phyloP scores from a whole-genome alignment of 139 green algal species.

The Volvox reticuliferus region DNA sequence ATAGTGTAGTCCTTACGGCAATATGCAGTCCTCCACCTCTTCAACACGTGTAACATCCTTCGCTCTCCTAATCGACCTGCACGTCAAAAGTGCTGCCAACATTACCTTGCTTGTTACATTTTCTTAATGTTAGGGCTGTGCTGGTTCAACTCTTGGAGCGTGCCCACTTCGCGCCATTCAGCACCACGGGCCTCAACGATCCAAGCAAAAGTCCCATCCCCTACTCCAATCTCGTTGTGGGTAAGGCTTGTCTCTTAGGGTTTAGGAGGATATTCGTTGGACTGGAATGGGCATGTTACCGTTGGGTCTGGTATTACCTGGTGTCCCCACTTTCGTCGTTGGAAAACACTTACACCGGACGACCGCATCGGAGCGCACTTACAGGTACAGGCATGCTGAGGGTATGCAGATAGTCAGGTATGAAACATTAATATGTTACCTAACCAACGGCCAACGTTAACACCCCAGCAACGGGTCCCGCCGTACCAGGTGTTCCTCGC shows the following conservation, averaged over 20 bases:
- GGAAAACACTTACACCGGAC: too few species aligned
- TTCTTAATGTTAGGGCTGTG: neutral
- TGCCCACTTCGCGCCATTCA: neutral
- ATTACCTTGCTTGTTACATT: neutral
- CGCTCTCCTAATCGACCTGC: neutral
- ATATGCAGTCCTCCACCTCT: neutral
- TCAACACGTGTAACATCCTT: neutral
- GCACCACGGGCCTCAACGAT: neutral
- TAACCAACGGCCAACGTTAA: too few species aligned
- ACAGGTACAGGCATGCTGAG: too few species aligned
- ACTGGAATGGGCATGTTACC: too few species aligned
- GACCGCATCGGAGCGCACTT: too few species aligned
- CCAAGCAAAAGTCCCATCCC: neutral
- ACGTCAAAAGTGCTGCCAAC: neutral
- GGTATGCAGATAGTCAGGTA: too few species aligned
- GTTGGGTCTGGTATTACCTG: too few species aligned
- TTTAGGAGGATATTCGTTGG: too few species aligned
- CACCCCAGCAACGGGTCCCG: too few species aligned
- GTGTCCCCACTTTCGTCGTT: too few species aligned
- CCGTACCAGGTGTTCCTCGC: conserved; percentile 77
- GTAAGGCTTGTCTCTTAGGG: neutral
- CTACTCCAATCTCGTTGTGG: neutral
- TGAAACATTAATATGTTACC: too few species aligned
- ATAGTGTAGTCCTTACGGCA: neutral
- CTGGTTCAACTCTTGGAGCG: neutral